Percentiles rank a stretch among this genome's conserved stretches.
Conservation (phyloP, 2,329 filamentous ascomycete genomes). For the Botrytis elliptica region DNA sequence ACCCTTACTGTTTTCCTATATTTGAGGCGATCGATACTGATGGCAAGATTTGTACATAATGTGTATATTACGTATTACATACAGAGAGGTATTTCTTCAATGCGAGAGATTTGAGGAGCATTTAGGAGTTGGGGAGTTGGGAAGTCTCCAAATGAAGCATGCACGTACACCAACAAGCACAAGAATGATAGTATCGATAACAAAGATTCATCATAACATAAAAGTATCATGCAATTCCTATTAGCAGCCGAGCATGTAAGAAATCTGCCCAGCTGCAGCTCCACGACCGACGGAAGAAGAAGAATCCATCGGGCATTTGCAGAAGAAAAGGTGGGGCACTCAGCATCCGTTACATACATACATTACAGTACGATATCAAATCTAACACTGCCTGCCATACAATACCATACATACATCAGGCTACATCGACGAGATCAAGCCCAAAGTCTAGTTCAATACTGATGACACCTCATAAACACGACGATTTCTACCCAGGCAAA, state of each 20-base stretch:
- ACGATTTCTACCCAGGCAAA: background rate
- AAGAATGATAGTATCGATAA: background rate
- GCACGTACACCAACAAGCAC: background rate
- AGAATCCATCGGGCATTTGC: conserved; percentile 8
- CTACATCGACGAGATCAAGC: conserved; percentile 13
- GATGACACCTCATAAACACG: conserved; percentile 2
- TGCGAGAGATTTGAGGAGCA: background rate
- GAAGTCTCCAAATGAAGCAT: background rate
- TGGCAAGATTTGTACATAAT: background rate
- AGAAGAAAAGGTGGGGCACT: conserved; percentile 19
- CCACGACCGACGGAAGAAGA: conserved; percentile 17
- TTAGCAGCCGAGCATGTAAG: conserved; percentile 12
- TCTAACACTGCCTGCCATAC: conserved; percentile 14
- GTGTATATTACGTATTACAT: background rate
- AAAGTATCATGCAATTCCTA: background rate
- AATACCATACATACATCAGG: conserved; percentile 14
- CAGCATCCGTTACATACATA: conserved; percentile 11
- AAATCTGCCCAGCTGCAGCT: conserved; percentile 15
- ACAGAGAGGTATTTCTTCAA: background rate
- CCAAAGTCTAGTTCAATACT: background rate
- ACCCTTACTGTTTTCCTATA: background rate
- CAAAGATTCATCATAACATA: background rate
- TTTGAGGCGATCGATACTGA: background rate
- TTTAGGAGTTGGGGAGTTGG: background rate
- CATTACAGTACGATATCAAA: background rate